Evolutionary conservation across 352 stramenopile species (phyloP).

Genomic region (Globisporangium parvum): DNA sequence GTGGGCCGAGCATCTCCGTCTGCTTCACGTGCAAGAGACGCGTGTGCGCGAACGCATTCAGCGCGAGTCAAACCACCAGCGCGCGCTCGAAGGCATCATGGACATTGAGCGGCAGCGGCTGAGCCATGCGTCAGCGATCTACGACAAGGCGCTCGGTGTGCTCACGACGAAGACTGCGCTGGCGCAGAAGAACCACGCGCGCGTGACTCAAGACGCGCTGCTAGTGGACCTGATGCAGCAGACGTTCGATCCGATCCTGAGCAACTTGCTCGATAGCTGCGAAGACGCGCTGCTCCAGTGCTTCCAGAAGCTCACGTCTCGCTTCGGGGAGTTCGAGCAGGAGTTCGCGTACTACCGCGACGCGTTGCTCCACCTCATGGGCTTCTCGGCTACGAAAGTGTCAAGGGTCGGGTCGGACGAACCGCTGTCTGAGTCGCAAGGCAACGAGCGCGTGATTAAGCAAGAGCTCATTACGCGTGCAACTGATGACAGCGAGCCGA

Average conservation of each 20-base stretch:
- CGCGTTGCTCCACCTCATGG: conserved; percentile 42
- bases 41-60: conserved; percentile 48
- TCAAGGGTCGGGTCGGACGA: conserved; percentile 11
- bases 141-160: conserved; percentile 48
- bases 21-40: conserved; percentile 51
- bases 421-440: conserved; percentile 14
- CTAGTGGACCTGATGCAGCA: conserved; percentile 65
- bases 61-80: conserved; percentile 44
- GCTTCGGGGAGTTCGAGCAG: conserved; percentile 68
- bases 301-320: conserved; percentile 49
- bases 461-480: conserved; percentile 31
- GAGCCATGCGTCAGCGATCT: conserved; percentile 44
- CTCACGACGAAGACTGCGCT: conserved; percentile 37
- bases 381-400: conserved; percentile 7
- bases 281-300: conserved; percentile 63
- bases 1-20: conserved; percentile 45
- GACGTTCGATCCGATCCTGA: conserved; percentile 62
- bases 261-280: conserved; percentile 57
- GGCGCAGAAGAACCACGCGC: conserved; percentile 47
- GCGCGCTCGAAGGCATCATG: conserved; percentile 58
- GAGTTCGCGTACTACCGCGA: conserved; percentile 79
- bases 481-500: conserved; percentile 1
- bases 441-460: conserved; percentile 33
- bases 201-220: conserved; percentile 51
- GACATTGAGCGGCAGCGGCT: conserved; percentile 70